phyloP scores from a whole-genome alignment of 805 yeast species.

The Yarrowia porcina region DNA sequence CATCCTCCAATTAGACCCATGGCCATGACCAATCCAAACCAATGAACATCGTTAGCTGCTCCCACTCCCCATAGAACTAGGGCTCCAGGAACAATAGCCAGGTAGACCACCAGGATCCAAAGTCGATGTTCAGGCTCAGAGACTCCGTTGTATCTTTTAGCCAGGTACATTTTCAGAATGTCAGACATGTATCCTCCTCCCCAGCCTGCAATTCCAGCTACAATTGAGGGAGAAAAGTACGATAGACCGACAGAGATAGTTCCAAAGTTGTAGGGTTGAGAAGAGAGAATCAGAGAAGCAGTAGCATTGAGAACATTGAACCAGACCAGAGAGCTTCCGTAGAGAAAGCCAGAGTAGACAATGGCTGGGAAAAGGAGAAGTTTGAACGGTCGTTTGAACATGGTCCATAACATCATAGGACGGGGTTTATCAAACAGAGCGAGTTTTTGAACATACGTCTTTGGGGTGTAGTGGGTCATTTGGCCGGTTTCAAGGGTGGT shows the following conservation, averaged over 20 bases:
- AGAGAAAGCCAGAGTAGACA: slow-evolving; percentile 15
- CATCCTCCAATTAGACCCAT: slow-evolving; percentile 46
- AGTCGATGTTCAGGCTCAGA: slow-evolving; percentile 52
- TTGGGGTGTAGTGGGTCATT: not conserved
- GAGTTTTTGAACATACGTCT: slow-evolving; percentile 24
- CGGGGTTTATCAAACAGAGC: slow-evolving; percentile 9
- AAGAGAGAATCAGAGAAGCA: not conserved
- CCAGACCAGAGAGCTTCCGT: slow-evolving; percentile 9
- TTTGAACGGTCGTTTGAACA: slow-evolving; percentile 14
- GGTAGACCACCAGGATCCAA: slow-evolving; percentile 45
- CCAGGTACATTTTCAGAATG: not conserved
- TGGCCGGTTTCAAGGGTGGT: not conserved
- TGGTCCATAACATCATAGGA: not conserved
- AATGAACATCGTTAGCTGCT: slow-evolving; percentile 46
- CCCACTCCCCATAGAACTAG: slow-evolving; percentile 54
- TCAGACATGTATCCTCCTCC: slow-evolving; percentile 19
- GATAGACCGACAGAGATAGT: slow-evolving; percentile 11
- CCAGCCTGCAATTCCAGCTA: not conserved
- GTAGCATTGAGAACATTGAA: slow-evolving; percentile 24
- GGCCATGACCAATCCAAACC: slow-evolving; percentile 49
- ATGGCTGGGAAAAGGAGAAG: slow-evolving; percentile 7
- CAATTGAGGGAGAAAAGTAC: slow-evolving; percentile 3
- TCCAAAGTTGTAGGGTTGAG: slow-evolving; percentile 19
- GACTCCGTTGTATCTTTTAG: slow-evolving; percentile 41
- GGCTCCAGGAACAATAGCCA: slow-evolving; percentile 46